phyloP scores from a whole-genome alignment of 2,329 filamentous ascomycete species.

The Ophiocordyceps robertsii region DNA sequence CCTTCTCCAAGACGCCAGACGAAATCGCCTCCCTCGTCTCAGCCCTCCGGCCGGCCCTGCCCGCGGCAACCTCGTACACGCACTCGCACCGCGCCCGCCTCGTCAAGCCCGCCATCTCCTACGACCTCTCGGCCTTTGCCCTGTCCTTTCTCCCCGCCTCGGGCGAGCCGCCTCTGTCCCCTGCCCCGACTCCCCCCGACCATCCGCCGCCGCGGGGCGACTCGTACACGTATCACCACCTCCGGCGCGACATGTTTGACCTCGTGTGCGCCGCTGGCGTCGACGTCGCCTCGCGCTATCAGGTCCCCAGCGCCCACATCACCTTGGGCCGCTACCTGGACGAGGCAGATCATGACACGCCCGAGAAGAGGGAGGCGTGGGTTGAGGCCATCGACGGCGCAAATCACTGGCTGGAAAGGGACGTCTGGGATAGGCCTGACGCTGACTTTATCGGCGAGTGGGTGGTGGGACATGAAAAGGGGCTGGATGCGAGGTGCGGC shows the following conservation, averaged over 20 bases:
- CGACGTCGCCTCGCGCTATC: conserved; percentile 65
- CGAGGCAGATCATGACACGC: conserved; percentile 47
- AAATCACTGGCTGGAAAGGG: conserved; percentile 58
- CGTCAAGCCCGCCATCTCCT: conserved; percentile 71
- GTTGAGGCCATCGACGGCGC: conserved; percentile 59
- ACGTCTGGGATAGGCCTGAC: conserved; percentile 51
- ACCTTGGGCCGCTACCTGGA: conserved; percentile 73
- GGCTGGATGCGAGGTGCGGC: conserved; percentile 63
- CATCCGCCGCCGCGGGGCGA: conserved; percentile 38
- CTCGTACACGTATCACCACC: conserved; percentile 76
- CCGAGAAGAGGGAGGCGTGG: conserved; percentile 47
- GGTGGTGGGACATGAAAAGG: conserved; percentile 76
- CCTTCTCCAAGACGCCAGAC: conserved; percentile 59
- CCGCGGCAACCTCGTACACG: conserved; percentile 52
- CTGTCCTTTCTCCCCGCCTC: conserved; percentile 75
- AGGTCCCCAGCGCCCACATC: conserved; percentile 80
- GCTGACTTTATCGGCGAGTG: conserved; percentile 51
- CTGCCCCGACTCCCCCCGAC: conserved; percentile 24
- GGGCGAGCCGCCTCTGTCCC: conserved; percentile 35
- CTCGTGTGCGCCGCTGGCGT: conserved; percentile 48
- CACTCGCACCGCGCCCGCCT: conserved; percentile 56
- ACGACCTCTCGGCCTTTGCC: conserved; percentile 74
- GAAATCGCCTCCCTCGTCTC: conserved; percentile 54
- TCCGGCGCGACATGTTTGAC: conserved; percentile 65
- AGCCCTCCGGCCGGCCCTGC: conserved; percentile 40